Evolutionary conservation across 495 filamentous ascomycete species (phyloP), one percentile per base, ranked within the genome.

Genomic region (Choiromyces venosus): DNA sequence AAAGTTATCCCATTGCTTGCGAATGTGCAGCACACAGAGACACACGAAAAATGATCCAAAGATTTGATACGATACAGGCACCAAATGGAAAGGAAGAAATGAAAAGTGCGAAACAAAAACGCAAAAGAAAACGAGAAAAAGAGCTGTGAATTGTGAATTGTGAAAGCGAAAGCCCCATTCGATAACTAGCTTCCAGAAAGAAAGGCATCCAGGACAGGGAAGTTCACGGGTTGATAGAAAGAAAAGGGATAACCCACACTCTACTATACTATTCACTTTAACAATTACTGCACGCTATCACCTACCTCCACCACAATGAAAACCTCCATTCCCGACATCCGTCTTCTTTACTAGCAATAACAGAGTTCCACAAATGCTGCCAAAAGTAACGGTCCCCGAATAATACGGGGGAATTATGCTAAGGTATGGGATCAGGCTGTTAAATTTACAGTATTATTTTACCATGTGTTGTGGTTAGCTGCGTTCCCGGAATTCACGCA

Each of bases 401-500:
- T 65, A 72, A 75, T 77, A 77, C 69, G 69, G 75, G 70, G 74
- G 75, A 37, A 36, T 64, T 75, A 61, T 61, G 10, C 52, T 33
- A 61, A 29, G 12, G 52, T 66, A 69, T 70, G 70, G 75, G 75
- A 77, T 77, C 56, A 77, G 74, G 74, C 70, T 76, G 75, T 74
- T 77, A 77, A 73, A 56, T 75, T 70, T 61, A 66, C 70, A 52
- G 66, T 8, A 73, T 38, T 61, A 36, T 52, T 64, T 61, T 29
- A 29, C 52, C 52, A 61, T 33, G 52, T 12, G 52, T 33, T 61
- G 25, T 61, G 7, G 52, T 77, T 76, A 56, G 72, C 70, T 74
- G 75, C 66, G 66, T 70, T 72, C 74, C 70, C 74, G 75, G 74
- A 73, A 77, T 77, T 36, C 75, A 68, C 66, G 69, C 75, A 77